Evolutionary conservation across 352 stramenopile species (phyloP).

Genomic region (Phytophthora ramorum): DNA sequence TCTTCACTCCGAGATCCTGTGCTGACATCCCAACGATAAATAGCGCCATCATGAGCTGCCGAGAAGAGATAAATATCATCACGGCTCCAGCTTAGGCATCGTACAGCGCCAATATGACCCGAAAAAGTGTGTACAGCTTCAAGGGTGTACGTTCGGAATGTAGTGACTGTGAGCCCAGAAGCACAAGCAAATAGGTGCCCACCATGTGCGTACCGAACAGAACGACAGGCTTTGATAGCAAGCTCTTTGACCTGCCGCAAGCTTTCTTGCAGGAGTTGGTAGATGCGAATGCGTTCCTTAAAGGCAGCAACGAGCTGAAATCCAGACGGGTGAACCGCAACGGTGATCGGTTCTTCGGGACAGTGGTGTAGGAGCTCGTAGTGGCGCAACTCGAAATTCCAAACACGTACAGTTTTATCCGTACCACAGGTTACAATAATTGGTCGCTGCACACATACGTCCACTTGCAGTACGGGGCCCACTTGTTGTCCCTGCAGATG

Average conservation of each 20-base stretch:
- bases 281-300: slow-evolving; percentile 81
- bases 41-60: slow-evolving; percentile 74
- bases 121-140: slow-evolving; percentile 76
- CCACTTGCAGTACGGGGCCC: slow-evolving; percentile 71
- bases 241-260: slow-evolving; percentile 72
- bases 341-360: slow-evolving; percentile 64
- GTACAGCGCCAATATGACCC: slow-evolving; percentile 82
- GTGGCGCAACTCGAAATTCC: slow-evolving; percentile 80
- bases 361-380: slow-evolving; percentile 77
- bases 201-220: slow-evolving; percentile 66
- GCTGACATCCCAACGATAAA: slow-evolving; percentile 82
- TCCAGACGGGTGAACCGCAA: slow-evolving; percentile 73
- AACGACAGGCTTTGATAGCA: slow-evolving; percentile 68
- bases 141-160: slow-evolving; percentile 75
- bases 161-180: slow-evolving; percentile 65
- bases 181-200: slow-evolving; percentile 82
- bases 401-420: slow-evolving; percentile 89
- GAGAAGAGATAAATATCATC: slow-evolving; percentile 85
- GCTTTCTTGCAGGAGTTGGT: slow-evolving; percentile 74
- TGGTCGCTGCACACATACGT: slow-evolving; percentile 85
- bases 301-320: slow-evolving; percentile 80
- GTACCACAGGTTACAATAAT: slow-evolving; percentile 83
- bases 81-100: slow-evolving; percentile 65
- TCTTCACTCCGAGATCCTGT: slow-evolving; percentile 71
- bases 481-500: slow-evolving; percentile 60